These are phyloP conservation scores for Dryas drummondii DNA, from an alignment of 306 rosid species.

Conservation along the genomic window DNA sequence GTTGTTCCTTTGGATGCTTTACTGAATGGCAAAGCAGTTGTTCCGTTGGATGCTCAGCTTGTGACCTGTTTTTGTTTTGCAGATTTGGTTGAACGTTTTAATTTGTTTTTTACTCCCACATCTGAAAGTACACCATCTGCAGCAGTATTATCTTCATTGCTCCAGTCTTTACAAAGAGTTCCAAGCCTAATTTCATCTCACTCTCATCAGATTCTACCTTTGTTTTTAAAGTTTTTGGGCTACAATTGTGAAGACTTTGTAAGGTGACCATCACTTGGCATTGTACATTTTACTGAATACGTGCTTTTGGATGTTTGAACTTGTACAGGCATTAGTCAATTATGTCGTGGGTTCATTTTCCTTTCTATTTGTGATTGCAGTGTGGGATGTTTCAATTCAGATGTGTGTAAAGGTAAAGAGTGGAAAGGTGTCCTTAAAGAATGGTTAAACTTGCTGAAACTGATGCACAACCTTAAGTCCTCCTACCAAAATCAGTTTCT, in stretches of 20 bases:
- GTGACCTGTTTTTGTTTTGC: constrained; percentile 36
- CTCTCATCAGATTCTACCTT: constrained; percentile 58
- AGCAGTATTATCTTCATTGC: constrained; percentile 60
- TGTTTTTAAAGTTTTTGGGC: constrained; percentile 78
- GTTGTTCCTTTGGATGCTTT: neutral
- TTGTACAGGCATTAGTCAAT: neutral
- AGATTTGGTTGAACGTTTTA: constrained; percentile 64
- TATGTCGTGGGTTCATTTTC: constrained; percentile 25
- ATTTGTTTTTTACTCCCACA: constrained; percentile 39
- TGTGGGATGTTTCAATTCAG: constrained; percentile 67
- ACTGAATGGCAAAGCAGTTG: neutral
- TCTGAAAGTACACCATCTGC: constrained; percentile 62
- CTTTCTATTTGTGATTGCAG: constrained; percentile 47
- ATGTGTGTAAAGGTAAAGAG: constrained; percentile 80
- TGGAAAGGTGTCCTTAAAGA: constrained; percentile 84
- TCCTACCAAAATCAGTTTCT: constrained; percentile 59
- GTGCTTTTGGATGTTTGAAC: neutral
- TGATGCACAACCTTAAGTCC: constrained; percentile 69
- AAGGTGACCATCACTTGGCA: constrained; percentile 49
- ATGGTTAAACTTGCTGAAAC: constrained; percentile 86
- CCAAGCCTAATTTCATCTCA: constrained; percentile 59
- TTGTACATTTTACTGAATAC: constrained; percentile 11
- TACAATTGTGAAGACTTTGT: constrained; percentile 45
- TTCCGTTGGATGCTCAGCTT: constrained; percentile 16
- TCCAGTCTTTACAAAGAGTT: constrained; percentile 71